Evolutionary conservation across 2,329 filamentous ascomycete genomes (phyloP).

Genomic region (Colletotrichum endophyticum): DNA sequence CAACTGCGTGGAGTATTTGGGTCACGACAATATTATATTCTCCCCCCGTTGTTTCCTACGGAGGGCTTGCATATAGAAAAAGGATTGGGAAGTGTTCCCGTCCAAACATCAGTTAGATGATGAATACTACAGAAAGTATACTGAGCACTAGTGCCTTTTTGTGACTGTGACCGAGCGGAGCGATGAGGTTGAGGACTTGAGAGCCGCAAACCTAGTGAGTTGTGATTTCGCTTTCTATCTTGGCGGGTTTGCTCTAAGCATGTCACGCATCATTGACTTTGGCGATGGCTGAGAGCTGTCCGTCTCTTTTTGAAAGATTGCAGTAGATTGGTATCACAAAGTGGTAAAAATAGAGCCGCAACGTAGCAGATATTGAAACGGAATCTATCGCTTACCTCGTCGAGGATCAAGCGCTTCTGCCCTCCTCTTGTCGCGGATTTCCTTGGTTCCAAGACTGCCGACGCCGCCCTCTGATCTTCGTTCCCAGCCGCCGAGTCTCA

Average conservation of each 20-base stretch:
- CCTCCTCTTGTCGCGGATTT: slow-evolving; percentile 83
- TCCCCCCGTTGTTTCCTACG: neutral
- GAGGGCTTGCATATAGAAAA: slow-evolving; percentile 18
- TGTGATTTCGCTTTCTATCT: neutral
- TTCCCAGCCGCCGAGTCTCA: slow-evolving; percentile 73
- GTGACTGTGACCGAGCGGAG: neutral
- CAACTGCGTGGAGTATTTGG: slow-evolving; percentile 21
- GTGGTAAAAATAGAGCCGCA: neutral
- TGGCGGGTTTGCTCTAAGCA: neutral
- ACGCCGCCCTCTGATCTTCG: slow-evolving; percentile 81
- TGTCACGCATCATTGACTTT: neutral
- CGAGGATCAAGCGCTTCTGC: slow-evolving; percentile 84
- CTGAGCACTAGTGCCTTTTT: neutral
- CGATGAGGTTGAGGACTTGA: neutral
- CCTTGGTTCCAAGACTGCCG: slow-evolving; percentile 89
- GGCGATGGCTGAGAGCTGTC: neutral
- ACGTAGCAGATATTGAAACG: no score
- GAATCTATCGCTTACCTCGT: slow-evolving; percentile 58
- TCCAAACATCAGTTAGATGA: slow-evolving; percentile 14
- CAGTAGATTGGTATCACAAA: neutral
- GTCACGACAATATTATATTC: slow-evolving; percentile 17
- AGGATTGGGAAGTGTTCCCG: neutral
- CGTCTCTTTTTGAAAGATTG: neutral
- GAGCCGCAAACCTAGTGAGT: neutral
- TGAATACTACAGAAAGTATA: slow-evolving; percentile 17